Percentiles rank a stretch among this genome's conserved stretches.
Evolutionary conservation across 768 basidiomycete genomes (phyloP).

Genomic region (Pisolithus microcarpus): DNA sequence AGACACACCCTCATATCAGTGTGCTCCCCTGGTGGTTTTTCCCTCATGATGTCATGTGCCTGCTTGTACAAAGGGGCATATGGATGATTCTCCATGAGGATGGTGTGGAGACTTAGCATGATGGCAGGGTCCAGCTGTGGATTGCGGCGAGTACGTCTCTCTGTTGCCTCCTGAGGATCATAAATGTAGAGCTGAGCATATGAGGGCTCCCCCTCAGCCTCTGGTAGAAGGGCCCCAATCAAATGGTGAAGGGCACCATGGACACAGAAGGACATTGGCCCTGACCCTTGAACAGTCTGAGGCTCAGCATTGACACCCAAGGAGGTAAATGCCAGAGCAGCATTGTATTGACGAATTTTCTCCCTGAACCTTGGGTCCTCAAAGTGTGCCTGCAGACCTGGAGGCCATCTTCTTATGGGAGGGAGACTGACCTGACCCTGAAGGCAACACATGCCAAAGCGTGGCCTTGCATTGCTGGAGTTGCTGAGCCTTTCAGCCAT

Average conservation of each 20-base stretch:
- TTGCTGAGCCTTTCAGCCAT: conserved; percentile 5
- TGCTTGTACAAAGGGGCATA: conserved; percentile 23
- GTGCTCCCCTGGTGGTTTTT: conserved; percentile 6
- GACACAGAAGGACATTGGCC: conserved; percentile 16
- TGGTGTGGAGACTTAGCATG: conserved; percentile 15
- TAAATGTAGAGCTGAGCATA: conserved; percentile 37
- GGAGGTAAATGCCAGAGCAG: conserved; percentile 35
- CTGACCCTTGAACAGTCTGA: conserved; percentile 9
- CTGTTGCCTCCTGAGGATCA: conserved; percentile 17
- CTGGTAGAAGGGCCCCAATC: conserved; percentile 25
- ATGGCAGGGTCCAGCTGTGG: conserved; percentile 21
- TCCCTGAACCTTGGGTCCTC: conserved; percentile 17
- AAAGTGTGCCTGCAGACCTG: conserved; percentile 6
- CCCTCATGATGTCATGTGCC: conserved; percentile 20
- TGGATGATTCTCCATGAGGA: conserved; percentile 15
- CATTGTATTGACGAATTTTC: conserved; percentile 34
- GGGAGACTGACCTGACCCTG: conserved; percentile 19
- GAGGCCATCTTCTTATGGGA: conserved; percentile 8
- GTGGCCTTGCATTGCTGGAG: not conserved
- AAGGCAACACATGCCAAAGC: conserved; percentile 24
- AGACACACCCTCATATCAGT: conserved; percentile 6
- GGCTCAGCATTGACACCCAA: conserved; percentile 28
- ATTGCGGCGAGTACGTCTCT: conserved; percentile 5
- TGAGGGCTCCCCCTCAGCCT: conserved; percentile 8
- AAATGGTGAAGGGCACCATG: conserved; percentile 30